Evolutionary conservation across 164 flowering plant species (phyloP), one percentile per base, ranked within the genome.

Genomic region (Buxus sempervirens): DNA sequence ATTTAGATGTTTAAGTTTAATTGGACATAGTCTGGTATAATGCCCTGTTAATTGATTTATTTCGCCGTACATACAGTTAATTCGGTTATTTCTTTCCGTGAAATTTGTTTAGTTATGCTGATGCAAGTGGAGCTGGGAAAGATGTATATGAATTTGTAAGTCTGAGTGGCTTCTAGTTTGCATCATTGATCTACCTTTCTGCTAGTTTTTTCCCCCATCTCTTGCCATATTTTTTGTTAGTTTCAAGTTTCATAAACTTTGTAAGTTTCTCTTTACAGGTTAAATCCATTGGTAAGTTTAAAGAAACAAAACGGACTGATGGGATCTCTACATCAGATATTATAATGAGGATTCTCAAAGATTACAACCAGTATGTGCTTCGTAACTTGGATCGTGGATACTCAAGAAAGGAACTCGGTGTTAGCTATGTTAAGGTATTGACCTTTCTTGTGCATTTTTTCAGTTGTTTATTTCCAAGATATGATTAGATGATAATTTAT

Each of bases 121-220:
- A 88, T 76, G 75, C 88, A 49, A 86, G 87, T 78, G 93, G 93
- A 58, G 83, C 88, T 68, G 88, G 86, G 49, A 86, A 84, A 1
- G 90, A 86, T 81, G 93, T 88, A 42, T 88, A 88, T 72, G 93
- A 86, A 78, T 88, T 83, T 77, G 90, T 88, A 75, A 81, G 93
- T 79, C 63, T 21, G n/a, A 55, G 22, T 67, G 54, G 60, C 36
- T 3, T 32, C 2, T 21, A 56, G 38, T 26, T 41, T 27, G 6
- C 23, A 56, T 41, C 42, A 28, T 28, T 60, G 9, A 19, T 54
- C 57, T 18, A 10, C 28, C 25, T 24, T 25, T 24, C 13, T 56
- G 9, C 27, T 9, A 32, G 3, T 32, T 32, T 32, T 7, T 32
- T 32, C 7, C 7, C 38, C 3, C n/a, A n/a, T n/a, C 7, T 32